phyloP scores from a whole-genome alignment of 148 eudicot species.

The Nepenthes gracilis region DNA sequence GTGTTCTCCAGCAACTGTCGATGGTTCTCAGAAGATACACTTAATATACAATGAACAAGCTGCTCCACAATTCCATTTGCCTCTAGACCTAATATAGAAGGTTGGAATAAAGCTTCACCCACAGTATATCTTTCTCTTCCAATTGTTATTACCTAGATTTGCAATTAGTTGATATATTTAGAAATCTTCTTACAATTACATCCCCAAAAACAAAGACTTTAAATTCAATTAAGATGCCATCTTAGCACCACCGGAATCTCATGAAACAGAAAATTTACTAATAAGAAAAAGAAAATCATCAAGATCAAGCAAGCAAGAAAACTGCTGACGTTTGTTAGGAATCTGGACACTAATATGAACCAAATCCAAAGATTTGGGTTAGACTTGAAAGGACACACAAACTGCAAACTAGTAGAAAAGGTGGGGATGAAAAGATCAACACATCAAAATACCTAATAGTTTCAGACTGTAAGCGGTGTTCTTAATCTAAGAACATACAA shows the following conservation, averaged over 20 bases:
- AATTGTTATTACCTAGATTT: constrained; percentile 60
- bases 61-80: constrained; percentile 95
- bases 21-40: constrained; percentile 87
- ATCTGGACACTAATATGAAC: no score
- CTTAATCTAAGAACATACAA: not conserved
- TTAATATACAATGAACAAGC: constrained; percentile 80
- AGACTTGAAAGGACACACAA: no score
- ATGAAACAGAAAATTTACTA: no score
- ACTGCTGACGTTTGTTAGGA: no score
- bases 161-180: not conserved
- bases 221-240: no score
- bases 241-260: no score
- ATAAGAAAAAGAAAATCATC: no score
- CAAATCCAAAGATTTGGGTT: no score
- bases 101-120: constrained; percentile 94
- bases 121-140: constrained; percentile 73
- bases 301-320: no score
- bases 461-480: not conserved
- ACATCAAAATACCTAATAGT: not conserved
- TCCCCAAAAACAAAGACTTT: not conserved
- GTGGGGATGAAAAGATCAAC: not conserved
- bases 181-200: not conserved
- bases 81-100: constrained; percentile 71
- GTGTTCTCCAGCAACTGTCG: constrained; percentile 91
- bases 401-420: no score